These are phyloP conservation scores for Pythium aristosporum DNA, from an alignment of 352 stramenopile genomes.

Conservation along the genomic window DNA sequence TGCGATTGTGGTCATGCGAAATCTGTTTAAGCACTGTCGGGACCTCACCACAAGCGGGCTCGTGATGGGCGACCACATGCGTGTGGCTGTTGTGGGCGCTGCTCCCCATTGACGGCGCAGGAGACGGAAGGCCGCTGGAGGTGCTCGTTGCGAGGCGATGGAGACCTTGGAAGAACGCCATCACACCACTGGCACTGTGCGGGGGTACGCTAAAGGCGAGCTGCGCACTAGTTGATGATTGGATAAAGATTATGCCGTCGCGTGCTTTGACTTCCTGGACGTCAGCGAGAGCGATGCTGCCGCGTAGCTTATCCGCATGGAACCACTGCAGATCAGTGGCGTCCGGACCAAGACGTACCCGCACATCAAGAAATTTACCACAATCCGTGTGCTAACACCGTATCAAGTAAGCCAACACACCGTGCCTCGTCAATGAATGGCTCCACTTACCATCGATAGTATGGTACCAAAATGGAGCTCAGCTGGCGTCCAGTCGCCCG, in stretches of 20 bases:
- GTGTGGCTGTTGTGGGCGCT: neutral
- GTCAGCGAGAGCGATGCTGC: slow-evolving; percentile 4
- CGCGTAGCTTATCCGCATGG: slow-evolving; percentile 9
- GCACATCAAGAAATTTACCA: slow-evolving; percentile 5
- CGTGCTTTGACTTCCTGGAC: slow-evolving; percentile 13
- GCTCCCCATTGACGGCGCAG: neutral
- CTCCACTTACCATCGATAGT: slow-evolving; percentile 10
- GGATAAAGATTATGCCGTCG: slow-evolving; percentile 20
- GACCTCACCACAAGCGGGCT: slow-evolving; percentile 1
- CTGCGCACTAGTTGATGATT: slow-evolving; percentile 2
- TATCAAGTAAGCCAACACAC: neutral
- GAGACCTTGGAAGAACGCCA: slow-evolving; percentile 24
- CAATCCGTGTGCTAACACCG: slow-evolving; percentile 2
- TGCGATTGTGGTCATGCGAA: neutral
- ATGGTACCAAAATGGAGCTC: slow-evolving; percentile 6
- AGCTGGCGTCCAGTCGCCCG: neutral
- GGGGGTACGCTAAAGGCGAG: slow-evolving; percentile 11
- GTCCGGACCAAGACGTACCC: slow-evolving; percentile 16
- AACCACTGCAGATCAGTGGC: slow-evolving; percentile 12
- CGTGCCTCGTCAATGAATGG: neutral
- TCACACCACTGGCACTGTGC: slow-evolving; percentile 7
- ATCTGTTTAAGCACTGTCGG: neutral
- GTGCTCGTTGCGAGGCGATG: slow-evolving; percentile 11
- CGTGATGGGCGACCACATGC: neutral
- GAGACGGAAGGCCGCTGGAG: slow-evolving; percentile 3